Evolutionary conservation across 1,284 basidiomycete species (phyloP), one percentile per base, ranked within the genome.

Genomic region (Microbotryum intermedium): DNA sequence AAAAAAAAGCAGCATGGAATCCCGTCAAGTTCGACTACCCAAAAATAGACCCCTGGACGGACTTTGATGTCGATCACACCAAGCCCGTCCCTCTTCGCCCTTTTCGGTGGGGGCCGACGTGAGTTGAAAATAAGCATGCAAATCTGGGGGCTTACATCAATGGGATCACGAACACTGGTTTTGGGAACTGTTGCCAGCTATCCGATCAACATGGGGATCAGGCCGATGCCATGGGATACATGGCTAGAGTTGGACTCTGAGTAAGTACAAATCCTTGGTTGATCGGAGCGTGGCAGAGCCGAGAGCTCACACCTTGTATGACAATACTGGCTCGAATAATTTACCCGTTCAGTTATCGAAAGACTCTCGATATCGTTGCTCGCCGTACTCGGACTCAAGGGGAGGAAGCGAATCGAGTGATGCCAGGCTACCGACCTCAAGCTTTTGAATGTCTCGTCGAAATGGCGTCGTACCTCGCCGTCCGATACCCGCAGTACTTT

Each of bases 171-270:
- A 23, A 2, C 26, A 11, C 25, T 20, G 4, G 6, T 29, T 5
- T 11, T 13, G 18, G n/a, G 11, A 18, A 5, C 1, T 18, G 18
- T 6, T 34, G 6, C 1, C 42, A 43, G 23, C 13, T 57, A 58
- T 30, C 50, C 57, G 18, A 61, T 61, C 45, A 61, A 58, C 53
- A 46, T 62, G 52, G 63, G 54, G 8, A 58, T 64, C 21, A 28
- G 58, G 18, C 48, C 53, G 7, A 60, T 66, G 55, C 26, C 45
- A 9, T 55, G 44, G 49, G 29, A 49, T 29, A 45, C 57, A 49
- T 66, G 64, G 64, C 21, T 66, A 10, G 53, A 63, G 52, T 49
- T 63, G 6, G 64, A 66, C 49, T 52, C 50, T 16, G 47, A 58
- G 64, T 63, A n/a, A 13, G 61, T 48, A 10, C 4, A 5, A 13